Base-by-base conservation (phyloP, 768 basidiomycete species). In the Exidia glandulosa region DNA sequence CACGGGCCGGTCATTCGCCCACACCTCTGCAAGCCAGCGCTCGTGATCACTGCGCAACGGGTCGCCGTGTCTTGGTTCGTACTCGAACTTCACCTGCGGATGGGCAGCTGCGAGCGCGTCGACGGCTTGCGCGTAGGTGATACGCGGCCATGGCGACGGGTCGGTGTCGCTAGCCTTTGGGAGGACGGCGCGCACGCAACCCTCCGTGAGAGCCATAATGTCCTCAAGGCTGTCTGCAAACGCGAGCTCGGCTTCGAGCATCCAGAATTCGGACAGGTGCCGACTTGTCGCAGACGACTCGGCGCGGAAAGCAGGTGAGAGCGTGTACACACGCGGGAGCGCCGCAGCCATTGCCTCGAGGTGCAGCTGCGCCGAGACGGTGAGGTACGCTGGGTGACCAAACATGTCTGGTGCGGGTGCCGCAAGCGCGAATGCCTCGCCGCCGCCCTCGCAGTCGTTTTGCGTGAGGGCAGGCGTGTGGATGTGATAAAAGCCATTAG, bases 261-360 rank as follows among this genome's bases (percentile, higher is more conserved):
- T 99, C 89, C 92, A 97, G 72, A 99, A 99, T 71, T 99, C 96
- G 57, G 91, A 85, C 13, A 99, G 81, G 69, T 99, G 96, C n/a
- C 95, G 79, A 32, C 83, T 82, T 2, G 95, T 97, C 64, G 86
- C 80, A 2, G 87, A 89, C 4, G 83, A 83, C 69, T 99, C 96
- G 25, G 96, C 95, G 16, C 96, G 87, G 73, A 99, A 99, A 64
- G 88, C 88, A 0, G 96, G 94, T 0, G 90, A 86, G 27, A 99
- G 81, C 1, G 94, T 94, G 75, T 94, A 99, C 1, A 90, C 88
- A 23, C 94, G 83, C 0, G 87, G 81, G 19, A 94, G 72, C 0
- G 90, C 81, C 6, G 83, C 79, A 9, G 90, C 82, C 56, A 96
- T 77, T 5, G 89, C 86, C 70, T 99, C 96, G 32, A 98, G 84